Evolutionary conservation across 2,329 filamentous ascomycete genomes (phyloP), one percentile per base, ranked within the genome.

Genomic region (Hypoxylon sp.): DNA sequence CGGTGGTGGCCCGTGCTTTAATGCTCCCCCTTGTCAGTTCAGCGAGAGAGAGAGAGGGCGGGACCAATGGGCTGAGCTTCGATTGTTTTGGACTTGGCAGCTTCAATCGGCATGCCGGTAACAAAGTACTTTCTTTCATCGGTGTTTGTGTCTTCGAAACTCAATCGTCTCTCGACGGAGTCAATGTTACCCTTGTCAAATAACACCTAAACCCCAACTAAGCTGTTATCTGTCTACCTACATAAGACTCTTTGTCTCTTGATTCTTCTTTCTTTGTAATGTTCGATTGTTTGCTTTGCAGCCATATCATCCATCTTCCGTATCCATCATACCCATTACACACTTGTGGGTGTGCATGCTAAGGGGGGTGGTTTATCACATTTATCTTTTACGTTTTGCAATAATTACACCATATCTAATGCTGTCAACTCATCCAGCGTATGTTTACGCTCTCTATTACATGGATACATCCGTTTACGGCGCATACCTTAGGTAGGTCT

Each of bases 31-130:
- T 42, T 58, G 58, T 66, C 51, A 51, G 48, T 54, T 27, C 24
- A 35, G 24, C 39, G 17, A 44, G 32, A 48, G 31, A 31, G 51
- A 44, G 57, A 57, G 17, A 44, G 32, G 44, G 31, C 31, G 51
- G 50, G 57, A 57, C 63, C 55, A 69, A 67, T 63, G 51, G 52
- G 59, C 53, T 56, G 48, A 69, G 54, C 27, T 56, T 32, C 58
- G 44, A 62, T 62, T 62, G 52, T 62, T 62, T 62, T 53, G 46
- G 42, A 19, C 31, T 65, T 31, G 53, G 48, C 46, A 60, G 31
- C 32, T 21, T 44, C 39, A 44, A 44, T 44, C 39, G 37, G 15
- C 35, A 19, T 32, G 21, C 21, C 29, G 31, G 48, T 52, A 21
- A 17, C 46, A 29, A 8, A 5, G 48, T 52, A 21, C 48, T 5